phyloP scores from a whole-genome alignment of 2,329 filamentous ascomycete genomes.

The Aspergillus aculeatinus region DNA sequence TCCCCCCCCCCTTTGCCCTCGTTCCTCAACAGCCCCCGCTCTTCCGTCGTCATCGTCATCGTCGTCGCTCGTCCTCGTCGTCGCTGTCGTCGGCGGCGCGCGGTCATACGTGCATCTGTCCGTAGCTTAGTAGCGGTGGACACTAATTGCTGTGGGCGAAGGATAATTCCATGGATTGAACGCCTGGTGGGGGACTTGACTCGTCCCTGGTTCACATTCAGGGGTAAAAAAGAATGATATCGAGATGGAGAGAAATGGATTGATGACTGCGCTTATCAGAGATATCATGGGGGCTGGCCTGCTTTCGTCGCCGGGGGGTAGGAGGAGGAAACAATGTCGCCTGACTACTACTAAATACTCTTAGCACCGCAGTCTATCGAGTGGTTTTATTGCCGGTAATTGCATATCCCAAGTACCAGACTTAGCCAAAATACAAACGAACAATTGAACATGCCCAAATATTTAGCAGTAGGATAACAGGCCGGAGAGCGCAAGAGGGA shows the following conservation, averaged over 20 bases:
- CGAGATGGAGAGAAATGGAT: neutral
- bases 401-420: neutral
- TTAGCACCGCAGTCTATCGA: neutral
- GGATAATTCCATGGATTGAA: neutral
- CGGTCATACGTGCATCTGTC: neutral
- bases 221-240: neutral
- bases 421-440: too few relatives aligned
- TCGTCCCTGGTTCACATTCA: neutral
- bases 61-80: neutral
- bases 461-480: neutral
- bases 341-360: neutral
- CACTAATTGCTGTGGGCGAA: neutral
- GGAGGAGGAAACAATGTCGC: too few relatives aligned
- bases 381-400: neutral
- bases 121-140: neutral
- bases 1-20: neutral
- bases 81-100: neutral
- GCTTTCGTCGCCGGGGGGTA: neutral
- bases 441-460: too few relatives aligned
- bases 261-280: neutral
- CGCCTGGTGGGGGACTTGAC: neutral
- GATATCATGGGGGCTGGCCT: neutral
- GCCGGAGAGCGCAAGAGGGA: neutral
- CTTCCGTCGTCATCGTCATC: neutral
- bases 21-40: neutral